These are phyloP conservation scores for Evansstolkia leycettana DNA, from an alignment of 495 filamentous ascomycete genomes.

Conservation along the genomic window DNA sequence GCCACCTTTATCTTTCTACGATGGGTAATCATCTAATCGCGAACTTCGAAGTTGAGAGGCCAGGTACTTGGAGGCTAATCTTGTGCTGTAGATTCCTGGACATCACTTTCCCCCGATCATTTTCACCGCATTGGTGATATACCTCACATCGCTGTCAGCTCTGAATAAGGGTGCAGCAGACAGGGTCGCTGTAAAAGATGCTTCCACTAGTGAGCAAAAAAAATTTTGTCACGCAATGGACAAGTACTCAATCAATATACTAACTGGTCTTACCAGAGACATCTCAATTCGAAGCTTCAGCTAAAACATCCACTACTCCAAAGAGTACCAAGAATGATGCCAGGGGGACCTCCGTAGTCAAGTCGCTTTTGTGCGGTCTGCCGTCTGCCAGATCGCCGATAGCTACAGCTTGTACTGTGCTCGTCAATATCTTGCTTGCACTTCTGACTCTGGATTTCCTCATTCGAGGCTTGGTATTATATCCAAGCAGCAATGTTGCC, in stretches of 20 bases:
- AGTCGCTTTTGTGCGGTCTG: slow-evolving; percentile 61
- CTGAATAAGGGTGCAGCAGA: slow-evolving; percentile 9
- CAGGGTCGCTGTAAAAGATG: background rate
- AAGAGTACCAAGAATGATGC: background rate
- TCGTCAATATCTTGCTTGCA: slow-evolving; percentile 57
- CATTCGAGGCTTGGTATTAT: slow-evolving; percentile 50
- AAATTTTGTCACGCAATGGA: no score
- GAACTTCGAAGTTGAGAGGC: no score
- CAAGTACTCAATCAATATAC: background rate
- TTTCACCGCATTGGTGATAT: slow-evolving; percentile 59
- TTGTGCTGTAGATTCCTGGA: slow-evolving; percentile 43
- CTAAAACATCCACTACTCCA: background rate
- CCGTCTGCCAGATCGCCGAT: slow-evolving; percentile 47
- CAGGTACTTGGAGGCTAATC: slow-evolving; percentile 6
- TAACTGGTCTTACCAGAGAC: background rate
- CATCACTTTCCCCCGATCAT: slow-evolving; percentile 51
- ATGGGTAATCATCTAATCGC: slow-evolving; percentile 52
- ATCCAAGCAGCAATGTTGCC: slow-evolving; percentile 61
- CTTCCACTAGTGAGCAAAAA: background rate
- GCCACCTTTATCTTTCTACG: slow-evolving; percentile 65
- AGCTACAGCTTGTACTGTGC: slow-evolving; percentile 48
- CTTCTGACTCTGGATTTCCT: slow-evolving; percentile 61
- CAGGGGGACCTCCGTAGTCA: slow-evolving; percentile 26
- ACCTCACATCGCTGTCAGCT: slow-evolving; percentile 49
- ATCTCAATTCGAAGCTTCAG: background rate